Evolutionary conservation across 257 asterid genomes (phyloP).

Genomic region (Scutellaria minor): DNA sequence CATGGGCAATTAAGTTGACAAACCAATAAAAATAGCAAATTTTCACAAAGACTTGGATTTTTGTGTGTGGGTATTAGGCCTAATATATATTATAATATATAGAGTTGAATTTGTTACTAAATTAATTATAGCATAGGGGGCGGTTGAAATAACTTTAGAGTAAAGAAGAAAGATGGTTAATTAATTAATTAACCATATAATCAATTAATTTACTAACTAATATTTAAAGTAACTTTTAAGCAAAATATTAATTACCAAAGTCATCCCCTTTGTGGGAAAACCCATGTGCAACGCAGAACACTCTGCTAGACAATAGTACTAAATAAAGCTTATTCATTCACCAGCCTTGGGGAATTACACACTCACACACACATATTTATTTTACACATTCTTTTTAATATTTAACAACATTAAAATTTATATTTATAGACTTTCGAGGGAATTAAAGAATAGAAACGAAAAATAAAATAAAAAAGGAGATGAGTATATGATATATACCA

Average conservation of each 20-base stretch:
- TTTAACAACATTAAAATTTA: not conserved
- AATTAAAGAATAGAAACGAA: too few relatives aligned
- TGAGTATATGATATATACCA: not conserved
- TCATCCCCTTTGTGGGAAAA: conserved; percentile 8
- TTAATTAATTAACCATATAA: not conserved
- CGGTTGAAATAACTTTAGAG: conserved; percentile 39
- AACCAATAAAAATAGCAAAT: too few relatives aligned
- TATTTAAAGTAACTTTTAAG: conserved; percentile 26
- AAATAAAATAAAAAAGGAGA: not conserved
- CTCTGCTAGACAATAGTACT: not conserved
- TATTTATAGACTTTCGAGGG: not conserved
- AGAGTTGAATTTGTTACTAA: not conserved
- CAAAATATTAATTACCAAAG: conserved; percentile 18
- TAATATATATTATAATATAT: not conserved
- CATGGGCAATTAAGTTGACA: too few relatives aligned
- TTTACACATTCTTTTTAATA: not conserved
- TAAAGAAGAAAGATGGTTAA: conserved; percentile 25
- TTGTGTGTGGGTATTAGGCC: too few relatives aligned
- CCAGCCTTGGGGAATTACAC: not conserved
- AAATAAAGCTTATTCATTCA: not conserved
- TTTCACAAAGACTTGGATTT: too few relatives aligned
- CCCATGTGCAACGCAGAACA: conserved; percentile 31
- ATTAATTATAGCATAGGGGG: conserved; percentile 1
- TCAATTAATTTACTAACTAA: not conserved
- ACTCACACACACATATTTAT: not conserved